These are phyloP conservation scores for Solanum hybrid DNA, from an alignment of 305 asterid genomes.

Conservation along the genomic window DNA sequence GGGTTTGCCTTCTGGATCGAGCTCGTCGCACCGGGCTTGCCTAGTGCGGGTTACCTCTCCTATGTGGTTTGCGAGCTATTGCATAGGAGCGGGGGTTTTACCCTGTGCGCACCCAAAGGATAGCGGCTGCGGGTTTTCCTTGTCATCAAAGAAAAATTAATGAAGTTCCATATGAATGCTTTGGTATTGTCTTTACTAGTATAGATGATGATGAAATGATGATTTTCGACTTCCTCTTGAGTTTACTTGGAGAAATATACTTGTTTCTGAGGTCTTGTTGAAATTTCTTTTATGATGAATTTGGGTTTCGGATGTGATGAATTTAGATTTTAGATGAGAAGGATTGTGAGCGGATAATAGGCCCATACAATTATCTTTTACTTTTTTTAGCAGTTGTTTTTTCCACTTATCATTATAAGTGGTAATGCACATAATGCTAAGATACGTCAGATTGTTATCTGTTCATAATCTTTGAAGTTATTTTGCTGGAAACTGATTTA, in stretches of 20 bases:
- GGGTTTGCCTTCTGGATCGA: no score
- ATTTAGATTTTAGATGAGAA: constrained; percentile 21
- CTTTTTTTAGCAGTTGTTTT: neutral
- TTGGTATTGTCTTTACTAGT: neutral
- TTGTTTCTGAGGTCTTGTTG: neutral
- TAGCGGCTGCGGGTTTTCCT: no score
- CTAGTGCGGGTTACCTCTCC: no score
- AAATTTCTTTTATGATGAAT: neutral
- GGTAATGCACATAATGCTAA: neutral
- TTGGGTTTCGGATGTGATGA: constrained; percentile 35
- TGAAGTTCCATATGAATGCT: neutral
- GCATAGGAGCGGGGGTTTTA: no score
- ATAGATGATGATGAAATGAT: neutral
- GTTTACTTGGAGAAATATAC: neutral
- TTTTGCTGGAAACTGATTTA: neutral
- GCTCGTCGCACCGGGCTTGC: no score
- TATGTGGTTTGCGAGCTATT: no score
- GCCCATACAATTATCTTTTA: constrained; percentile 29
- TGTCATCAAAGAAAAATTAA: neutral
- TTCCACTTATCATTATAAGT: neutral
- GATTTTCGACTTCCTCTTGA: neutral
- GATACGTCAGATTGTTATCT: neutral
- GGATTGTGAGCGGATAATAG: constrained; percentile 39
- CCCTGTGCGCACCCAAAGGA: no score
- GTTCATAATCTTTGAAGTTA: neutral